phyloP scores from a whole-genome alignment of 768 basidiomycete species.

The Kwoniella europaea region DNA sequence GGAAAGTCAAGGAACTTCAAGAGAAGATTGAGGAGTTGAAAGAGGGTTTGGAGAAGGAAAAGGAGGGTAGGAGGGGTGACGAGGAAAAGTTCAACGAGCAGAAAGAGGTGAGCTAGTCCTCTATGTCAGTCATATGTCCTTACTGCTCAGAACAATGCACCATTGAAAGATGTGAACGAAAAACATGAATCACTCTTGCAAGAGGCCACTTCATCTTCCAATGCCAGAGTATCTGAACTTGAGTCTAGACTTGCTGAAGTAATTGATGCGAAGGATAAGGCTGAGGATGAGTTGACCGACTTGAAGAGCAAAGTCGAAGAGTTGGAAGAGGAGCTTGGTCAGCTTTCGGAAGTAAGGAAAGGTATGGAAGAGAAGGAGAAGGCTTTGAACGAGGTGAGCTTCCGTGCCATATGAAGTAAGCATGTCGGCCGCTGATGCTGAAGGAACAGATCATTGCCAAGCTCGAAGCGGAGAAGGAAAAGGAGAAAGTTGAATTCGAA shows the following conservation, averaged over 20 bases:
- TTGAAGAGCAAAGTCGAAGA: conserved; percentile 9
- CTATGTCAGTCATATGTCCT: not conserved
- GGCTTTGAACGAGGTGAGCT: conserved; percentile 23
- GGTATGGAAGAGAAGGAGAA: conserved; percentile 20
- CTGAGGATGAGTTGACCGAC: conserved; percentile 5
- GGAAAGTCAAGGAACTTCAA: conserved; percentile 14
- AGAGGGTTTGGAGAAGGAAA: conserved; percentile 5
- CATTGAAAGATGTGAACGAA: conserved; percentile 18
- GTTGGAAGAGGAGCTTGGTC: conserved; percentile 18
- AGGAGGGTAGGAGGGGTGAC: conserved; percentile 6
- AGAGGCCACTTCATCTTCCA: conserved; percentile 4
- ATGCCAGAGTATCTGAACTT: conserved; percentile 15
- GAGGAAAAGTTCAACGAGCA: conserved; percentile 15
- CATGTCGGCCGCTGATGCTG: not conserved
- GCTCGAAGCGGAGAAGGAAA: conserved; percentile 16
- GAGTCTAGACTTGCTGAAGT: conserved; percentile 5
- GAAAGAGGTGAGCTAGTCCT: conserved; percentile 14
- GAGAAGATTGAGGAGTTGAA: conserved; percentile 23
- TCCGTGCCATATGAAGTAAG: not conserved
- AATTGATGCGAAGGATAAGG: conserved; percentile 1
- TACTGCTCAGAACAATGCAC: conserved; percentile 10
- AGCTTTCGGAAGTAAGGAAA: conserved; percentile 3
- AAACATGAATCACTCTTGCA: conserved; percentile 17
- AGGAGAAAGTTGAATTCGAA: conserved; percentile 16
- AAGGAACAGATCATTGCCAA: conserved; percentile 24